phyloP scores from a whole-genome alignment of 495 filamentous ascomycete genomes.

The Schizothecium vesticola region DNA sequence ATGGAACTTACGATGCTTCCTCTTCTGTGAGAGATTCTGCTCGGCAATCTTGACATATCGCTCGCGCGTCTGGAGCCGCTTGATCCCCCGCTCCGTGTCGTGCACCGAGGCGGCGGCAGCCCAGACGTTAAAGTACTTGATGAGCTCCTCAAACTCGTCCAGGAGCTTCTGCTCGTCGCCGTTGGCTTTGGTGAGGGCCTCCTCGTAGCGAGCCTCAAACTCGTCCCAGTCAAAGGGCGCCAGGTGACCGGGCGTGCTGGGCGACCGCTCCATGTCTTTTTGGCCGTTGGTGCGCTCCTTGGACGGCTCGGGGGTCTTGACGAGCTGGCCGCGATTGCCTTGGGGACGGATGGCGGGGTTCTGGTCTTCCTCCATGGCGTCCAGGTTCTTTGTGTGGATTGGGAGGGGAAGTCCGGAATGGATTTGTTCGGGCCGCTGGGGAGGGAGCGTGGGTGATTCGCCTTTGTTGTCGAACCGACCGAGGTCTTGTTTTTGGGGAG shows the following conservation, averaged over 20 bases:
- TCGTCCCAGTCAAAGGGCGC: constrained; percentile 60
- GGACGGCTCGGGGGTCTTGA: constrained; percentile 33
- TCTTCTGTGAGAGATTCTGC: constrained; percentile 60
- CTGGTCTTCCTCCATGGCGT: constrained; percentile 20
- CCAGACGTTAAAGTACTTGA: constrained; percentile 70
- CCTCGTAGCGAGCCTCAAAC: constrained; percentile 57
- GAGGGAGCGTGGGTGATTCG: constrained; percentile 22
- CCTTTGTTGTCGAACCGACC: constrained; percentile 9
- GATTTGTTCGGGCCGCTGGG: constrained; percentile 9
- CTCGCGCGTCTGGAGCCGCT: constrained; percentile 67
- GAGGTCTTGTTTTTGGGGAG: constrained; percentile 11
- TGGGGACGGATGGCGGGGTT: constrained; percentile 8
- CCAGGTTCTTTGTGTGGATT: constrained; percentile 3
- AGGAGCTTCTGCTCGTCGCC: constrained; percentile 56
- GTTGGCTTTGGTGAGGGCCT: constrained; percentile 54
- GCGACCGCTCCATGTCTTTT: constrained; percentile 25
- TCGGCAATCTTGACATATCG: constrained; percentile 67
- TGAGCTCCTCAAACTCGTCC: constrained; percentile 56
- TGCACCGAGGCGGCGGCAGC: constrained; percentile 56
- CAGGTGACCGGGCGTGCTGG: constrained; percentile 42
- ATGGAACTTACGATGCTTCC: constrained; percentile 59
- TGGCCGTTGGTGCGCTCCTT: constrained; percentile 25
- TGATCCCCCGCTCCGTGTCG: constrained; percentile 65
- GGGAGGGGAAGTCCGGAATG: constrained; percentile 1
- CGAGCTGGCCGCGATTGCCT: constrained; percentile 16